Evolutionary conservation across 106 monocot species (phyloP).

Genomic region (Posidonia australis): DNA sequence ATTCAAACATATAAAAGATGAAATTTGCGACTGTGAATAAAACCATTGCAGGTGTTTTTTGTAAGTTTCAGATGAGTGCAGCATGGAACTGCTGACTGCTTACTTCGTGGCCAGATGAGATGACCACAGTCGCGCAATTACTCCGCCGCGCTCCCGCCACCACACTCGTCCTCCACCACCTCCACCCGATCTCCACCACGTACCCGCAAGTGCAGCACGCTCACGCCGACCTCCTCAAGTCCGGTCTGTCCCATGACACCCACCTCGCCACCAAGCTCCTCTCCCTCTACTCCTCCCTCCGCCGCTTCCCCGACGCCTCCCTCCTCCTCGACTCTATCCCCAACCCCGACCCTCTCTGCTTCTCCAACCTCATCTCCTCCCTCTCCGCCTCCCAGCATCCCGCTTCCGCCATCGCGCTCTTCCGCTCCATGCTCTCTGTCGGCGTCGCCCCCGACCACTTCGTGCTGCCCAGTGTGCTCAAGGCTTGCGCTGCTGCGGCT

Average conservation of each 20-base stretch:
- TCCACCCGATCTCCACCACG: not conserved
- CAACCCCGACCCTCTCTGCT: slow-evolving; percentile 21
- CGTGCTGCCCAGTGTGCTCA: slow-evolving; percentile 51
- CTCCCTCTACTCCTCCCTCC: slow-evolving; percentile 23
- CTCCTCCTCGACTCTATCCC: slow-evolving; percentile 19
- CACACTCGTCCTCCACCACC: not conserved
- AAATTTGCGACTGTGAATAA: too few relatives aligned
- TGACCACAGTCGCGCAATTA: too few relatives aligned
- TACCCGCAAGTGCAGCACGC: slow-evolving; percentile 2
- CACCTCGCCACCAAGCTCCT: slow-evolving; percentile 23
- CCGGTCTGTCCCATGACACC: slow-evolving; percentile 23
- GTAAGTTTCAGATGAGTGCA: too few relatives aligned
- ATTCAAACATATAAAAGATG: too few relatives aligned
- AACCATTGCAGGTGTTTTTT: too few relatives aligned
- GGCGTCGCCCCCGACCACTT: slow-evolving; percentile 30
- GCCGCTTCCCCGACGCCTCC: slow-evolving; percentile 13
- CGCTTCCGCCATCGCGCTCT: slow-evolving; percentile 17
- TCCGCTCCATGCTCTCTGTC: slow-evolving; percentile 25
- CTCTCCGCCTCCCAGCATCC: slow-evolving; percentile 10
- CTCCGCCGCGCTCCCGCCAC: not conserved
- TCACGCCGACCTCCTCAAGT: slow-evolving; percentile 27
- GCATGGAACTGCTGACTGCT: too few relatives aligned
- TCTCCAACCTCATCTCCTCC: slow-evolving; percentile 36
- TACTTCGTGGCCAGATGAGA: too few relatives aligned
- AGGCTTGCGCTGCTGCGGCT: slow-evolving; percentile 17